Conservation (phyloP, 1,284 basidiomycete genomes). For the Cryptococcus amylolentus region DNA sequence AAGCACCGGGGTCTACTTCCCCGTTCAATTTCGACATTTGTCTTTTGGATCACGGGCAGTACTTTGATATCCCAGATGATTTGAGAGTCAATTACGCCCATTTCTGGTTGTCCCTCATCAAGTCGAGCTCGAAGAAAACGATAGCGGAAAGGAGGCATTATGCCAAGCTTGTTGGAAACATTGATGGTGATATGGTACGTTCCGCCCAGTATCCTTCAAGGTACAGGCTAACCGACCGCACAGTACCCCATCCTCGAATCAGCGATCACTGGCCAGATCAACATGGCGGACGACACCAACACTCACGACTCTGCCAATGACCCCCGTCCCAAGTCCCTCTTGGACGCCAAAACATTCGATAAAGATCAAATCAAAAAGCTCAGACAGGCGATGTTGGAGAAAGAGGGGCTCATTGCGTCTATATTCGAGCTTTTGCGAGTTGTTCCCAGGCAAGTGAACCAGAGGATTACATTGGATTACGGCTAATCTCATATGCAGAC, state of each 20-base stretch:
- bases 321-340: constrained; percentile 65
- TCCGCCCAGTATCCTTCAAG: background rate
- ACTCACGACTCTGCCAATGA: constrained; percentile 46
- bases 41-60: constrained; percentile 78
- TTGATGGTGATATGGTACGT: constrained; percentile 74
- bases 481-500: constrained; percentile 16
- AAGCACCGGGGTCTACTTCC: constrained; percentile 61
- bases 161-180: constrained; percentile 82
- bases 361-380: constrained; percentile 66
- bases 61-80: constrained; percentile 78
- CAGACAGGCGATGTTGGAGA: constrained; percentile 63
- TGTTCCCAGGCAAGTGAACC: constrained; percentile 63
- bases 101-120: constrained; percentile 82
- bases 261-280: constrained; percentile 67
- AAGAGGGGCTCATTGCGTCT: constrained; percentile 73
- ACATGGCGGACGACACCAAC: constrained; percentile 35
- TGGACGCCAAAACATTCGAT: constrained; percentile 64
- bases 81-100: constrained; percentile 61
- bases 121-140: constrained; percentile 62
- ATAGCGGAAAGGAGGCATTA: constrained; percentile 71
- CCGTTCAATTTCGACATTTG: constrained; percentile 94
- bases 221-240: background rate
- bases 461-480: background rate
- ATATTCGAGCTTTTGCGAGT: constrained; percentile 79
- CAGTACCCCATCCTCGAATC: constrained; percentile 66